Conservation (phyloP, 73 alveolate species). For the Blepharisma japonicum region DNA sequence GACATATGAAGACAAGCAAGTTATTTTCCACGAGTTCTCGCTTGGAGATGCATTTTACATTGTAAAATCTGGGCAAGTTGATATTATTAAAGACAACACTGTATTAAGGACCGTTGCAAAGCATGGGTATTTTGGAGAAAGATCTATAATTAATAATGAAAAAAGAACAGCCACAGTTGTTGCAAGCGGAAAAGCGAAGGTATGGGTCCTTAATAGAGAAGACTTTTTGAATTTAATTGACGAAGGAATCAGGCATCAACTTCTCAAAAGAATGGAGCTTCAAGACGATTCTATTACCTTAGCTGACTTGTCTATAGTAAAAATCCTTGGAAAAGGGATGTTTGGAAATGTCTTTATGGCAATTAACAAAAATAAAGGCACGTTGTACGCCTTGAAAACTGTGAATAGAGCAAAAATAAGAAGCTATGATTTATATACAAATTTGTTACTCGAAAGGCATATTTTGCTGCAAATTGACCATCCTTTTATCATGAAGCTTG, state of each 20-base stretch:
- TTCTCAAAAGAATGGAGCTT: conserved; percentile 19
- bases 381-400: conserved; percentile 47
- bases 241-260: conserved; percentile 48
- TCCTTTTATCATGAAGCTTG: conserved; percentile 56
- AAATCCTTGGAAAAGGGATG: conserved; percentile 47
- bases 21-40: conserved; percentile 72
- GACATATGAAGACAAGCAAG: conserved; percentile 16
- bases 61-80: conserved; percentile 23
- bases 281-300: conserved; percentile 32
- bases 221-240: conserved; percentile 51
- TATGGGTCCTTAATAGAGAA: conserved; percentile 45
- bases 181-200: conserved; percentile 34
- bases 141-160: conserved; percentile 22
- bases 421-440: conserved; percentile 37
- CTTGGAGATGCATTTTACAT: conserved; percentile 64
- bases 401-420: conserved; percentile 37
- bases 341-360: conserved; percentile 56
- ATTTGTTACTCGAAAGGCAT: conserved; percentile 45
- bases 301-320: conserved; percentile 32
- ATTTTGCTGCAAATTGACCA: conserved; percentile 47
- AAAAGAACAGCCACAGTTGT: conserved; percentile 31
- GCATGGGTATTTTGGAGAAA: conserved; percentile 30
- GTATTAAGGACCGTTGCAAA: neutral
- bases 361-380: conserved; percentile 36
- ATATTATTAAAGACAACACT: neutral